A percentile compares a stretch with the other conserved stretches of the same genome.
phyloP scores from a whole-genome alignment of 148 eudicot genomes.

The Rhododendron williamsianum region DNA sequence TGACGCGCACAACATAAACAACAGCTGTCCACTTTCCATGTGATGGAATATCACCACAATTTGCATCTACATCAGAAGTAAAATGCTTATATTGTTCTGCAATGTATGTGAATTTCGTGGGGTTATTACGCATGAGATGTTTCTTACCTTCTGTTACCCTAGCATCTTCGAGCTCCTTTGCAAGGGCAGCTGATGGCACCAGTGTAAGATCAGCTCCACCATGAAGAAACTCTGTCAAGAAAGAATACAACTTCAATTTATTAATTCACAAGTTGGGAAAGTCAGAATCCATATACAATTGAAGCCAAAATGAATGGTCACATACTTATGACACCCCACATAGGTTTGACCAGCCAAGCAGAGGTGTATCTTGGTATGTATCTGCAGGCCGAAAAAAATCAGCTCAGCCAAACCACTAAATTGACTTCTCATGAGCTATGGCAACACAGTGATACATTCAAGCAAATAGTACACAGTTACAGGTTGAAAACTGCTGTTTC shows the following conservation, averaged over 20 bases:
- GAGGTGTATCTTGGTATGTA: conserved; percentile 96
- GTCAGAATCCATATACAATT: conserved; percentile 2
- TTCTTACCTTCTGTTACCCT: conserved; percentile 73
- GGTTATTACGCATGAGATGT: neutral
- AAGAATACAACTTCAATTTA: neutral
- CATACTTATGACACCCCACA: conserved; percentile 97
- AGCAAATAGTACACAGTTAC: neutral
- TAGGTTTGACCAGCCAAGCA: conserved; percentile 97
- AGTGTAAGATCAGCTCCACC: conserved; percentile 86
- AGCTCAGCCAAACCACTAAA: conserved; percentile 11
- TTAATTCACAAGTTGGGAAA: conserved; percentile 6
- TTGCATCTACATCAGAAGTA: neutral
- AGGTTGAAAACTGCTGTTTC: conserved; percentile 17
- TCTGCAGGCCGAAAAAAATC: conserved; percentile 37
- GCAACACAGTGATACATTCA: neutral
- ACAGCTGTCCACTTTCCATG: conserved; percentile 20
- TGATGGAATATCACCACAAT: conserved; percentile 34
- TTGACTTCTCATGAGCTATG: neutral
- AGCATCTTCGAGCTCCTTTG: conserved; percentile 77
- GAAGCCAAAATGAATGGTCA: conserved; percentile 39
- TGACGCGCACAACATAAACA: conserved; percentile 29
- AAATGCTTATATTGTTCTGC: neutral
- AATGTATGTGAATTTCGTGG: neutral
- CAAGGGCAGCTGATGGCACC: conserved; percentile 96
- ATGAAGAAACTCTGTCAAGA: conserved; percentile 75